A percentile compares a stretch with the other conserved stretches of the same genome.
phyloP scores from a whole-genome alignment of 768 basidiomycete genomes.

The Lactifluus rugatus region DNA sequence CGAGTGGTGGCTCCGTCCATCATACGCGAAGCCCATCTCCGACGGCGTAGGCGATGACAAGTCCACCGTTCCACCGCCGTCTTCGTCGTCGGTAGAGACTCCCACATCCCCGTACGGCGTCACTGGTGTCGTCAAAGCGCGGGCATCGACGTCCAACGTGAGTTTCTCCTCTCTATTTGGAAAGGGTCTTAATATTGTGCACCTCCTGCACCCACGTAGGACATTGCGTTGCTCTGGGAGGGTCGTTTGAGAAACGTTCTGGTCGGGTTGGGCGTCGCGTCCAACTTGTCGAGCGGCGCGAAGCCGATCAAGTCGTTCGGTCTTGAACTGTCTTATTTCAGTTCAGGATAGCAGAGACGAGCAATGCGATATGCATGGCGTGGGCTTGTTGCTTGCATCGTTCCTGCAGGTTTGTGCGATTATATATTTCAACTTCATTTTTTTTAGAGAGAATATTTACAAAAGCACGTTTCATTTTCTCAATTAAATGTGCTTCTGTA shows the following conservation, averaged over 20 bases:
- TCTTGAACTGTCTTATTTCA: constrained; percentile 90
- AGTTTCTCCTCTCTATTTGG: constrained; percentile 22
- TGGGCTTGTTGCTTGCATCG: too few relatives aligned
- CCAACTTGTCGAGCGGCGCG: constrained; percentile 74
- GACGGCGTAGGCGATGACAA: constrained; percentile 23
- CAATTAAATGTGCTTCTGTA: too few relatives aligned
- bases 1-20: constrained; percentile 87
- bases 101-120: constrained; percentile 31
- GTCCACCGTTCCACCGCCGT: constrained; percentile 18
- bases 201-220: constrained; percentile 33
- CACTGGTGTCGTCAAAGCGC: constrained; percentile 80
- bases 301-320: constrained; percentile 87
- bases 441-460: not conserved
- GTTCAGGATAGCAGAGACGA: constrained; percentile 36
- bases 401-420: not conserved
- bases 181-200: not conserved
- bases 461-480: too few relatives aligned
- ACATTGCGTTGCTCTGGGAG: constrained; percentile 89
- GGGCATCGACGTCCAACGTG: constrained; percentile 84
- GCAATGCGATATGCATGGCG: not conserved
- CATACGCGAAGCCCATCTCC: constrained; percentile 26
- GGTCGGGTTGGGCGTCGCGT: constrained; percentile 84
- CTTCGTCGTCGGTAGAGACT: constrained; percentile 19
- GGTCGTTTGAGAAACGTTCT: constrained; percentile 84
- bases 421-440: too few relatives aligned